Base-by-base conservation (phyloP, 2,329 filamentous ascomycete genomes). In the Paraconiothyrium brasiliense region DNA sequence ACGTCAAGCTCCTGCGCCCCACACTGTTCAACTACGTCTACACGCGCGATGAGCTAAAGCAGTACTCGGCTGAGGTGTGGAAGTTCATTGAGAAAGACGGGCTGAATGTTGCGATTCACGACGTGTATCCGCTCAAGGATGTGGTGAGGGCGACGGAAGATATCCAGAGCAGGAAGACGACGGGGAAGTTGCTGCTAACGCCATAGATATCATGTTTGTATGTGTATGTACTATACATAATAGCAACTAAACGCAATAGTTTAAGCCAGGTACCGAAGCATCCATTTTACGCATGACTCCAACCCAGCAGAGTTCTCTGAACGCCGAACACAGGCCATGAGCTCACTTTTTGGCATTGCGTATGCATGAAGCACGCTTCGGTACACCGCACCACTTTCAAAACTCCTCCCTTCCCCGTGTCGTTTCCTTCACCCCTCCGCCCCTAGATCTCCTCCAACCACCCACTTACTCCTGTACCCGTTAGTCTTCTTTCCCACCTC, bases 81-180 rank as follows among this genome's bases (percentile, higher is more conserved):
- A 84, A 85, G 10, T 85, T 94, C 71, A 85, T 97, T 57, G 79
- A 84, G 63, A 85, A 88, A 57, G 88, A 89, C 58, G 89, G 92
- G 72, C 76, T 97, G 52, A 88, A 92, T 64, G 85, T 93, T 16
- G 85, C 85, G 62, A 86, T 97, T 34, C 91, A 97, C 76, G 87
- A 93, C 65, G 82, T 89, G 0, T 97, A 97, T 76, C 87, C 90
- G 5, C 81, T 97, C 44, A 85, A 87, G 70, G 89, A 97, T 48
- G 87, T 90, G 37, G 87, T 84, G 39, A 83, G 86, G 69, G 93
- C 92, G 13, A 93, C 97, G 65, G 79, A 81, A 52, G 84, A 97
- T 77, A 84, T 97, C 48, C 91, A 96, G 79, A 86, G 91, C 46
- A 85, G 93, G 70, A 92, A 90, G 83, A 95, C 92, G 1, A 92